Percentiles rank a stretch among this genome's conserved stretches.
Conservation (phyloP, 2,329 filamentous ascomycete genomes). For the Colletotrichum noveboracense region DNA sequence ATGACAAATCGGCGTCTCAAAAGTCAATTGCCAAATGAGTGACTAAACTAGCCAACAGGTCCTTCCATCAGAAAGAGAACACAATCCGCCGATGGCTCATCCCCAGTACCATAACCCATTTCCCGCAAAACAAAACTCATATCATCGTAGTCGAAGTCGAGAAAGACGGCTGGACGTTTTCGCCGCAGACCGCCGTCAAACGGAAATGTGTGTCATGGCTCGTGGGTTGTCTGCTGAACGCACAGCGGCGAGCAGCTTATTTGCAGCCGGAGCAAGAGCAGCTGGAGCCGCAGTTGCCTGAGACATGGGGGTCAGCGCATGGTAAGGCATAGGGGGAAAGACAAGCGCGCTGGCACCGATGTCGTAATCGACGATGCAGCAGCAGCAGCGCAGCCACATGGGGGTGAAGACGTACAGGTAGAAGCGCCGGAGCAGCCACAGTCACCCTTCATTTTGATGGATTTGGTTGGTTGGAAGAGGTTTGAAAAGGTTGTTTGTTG, state of each 20-base stretch:
- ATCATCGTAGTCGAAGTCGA: background rate
- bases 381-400: background rate
- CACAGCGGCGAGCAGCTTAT: background rate
- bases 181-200: background rate
- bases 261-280: constrained; percentile 21
- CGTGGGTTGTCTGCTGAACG: background rate
- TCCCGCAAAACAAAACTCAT: background rate
- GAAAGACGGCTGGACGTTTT: background rate
- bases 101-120: background rate
- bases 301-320: constrained; percentile 4
- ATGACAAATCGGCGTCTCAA: background rate
- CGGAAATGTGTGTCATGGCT: background rate
- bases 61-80: background rate
- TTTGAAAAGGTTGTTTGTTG: constrained; percentile 1
- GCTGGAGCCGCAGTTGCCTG: constrained; percentile 25
- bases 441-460: constrained; percentile 28
- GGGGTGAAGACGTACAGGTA: constrained; percentile 11
- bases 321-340: background rate
- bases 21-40: constrained; percentile 8
- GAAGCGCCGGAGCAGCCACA: constrained; percentile 27
- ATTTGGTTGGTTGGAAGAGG: background rate
- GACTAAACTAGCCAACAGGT: constrained; percentile 4
- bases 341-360: background rate
- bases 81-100: background rate
- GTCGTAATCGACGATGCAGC: background rate